Evolutionary conservation across 1,139 yeast species (phyloP), one percentile per base, ranked within the genome.

Genomic region (Arxiozyma slooffiae): DNA sequence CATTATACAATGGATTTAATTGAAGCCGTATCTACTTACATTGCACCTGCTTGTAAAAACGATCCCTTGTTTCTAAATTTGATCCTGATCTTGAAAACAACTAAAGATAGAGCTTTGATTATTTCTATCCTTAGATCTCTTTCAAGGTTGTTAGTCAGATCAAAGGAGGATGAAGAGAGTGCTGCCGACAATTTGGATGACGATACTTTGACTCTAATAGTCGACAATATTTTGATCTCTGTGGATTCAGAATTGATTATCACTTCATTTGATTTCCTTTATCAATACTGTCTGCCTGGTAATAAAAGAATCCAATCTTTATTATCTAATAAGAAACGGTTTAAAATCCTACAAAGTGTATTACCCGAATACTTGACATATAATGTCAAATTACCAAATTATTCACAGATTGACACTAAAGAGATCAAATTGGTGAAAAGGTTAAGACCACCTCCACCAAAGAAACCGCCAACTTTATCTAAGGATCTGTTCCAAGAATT

Each of bases 11-110:
- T 89, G 50, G 98, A 92, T 65, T 77, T 90, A 42, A 77, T 87
- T 50, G 98, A 92, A 64, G 82, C 92, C 2, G 78, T 89, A 46
- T 82, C 92, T 7, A 85, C 96, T 48, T 87, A 86, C 66, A 76
- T 86, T 58, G 81, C 88, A 16, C 92, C 94, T 38, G 83, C 82
- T 38, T 74, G 77, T 45, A 77, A 76, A 55, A 78, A 79, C 57
- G 90, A 85, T 64, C 77, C 77, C 11, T 70, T 81, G 52, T 82
- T 84, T 64, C 68, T 76, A 49, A 68, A 74, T 9, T 68, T 84
- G 47, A 68, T 80, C 46, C 62, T 68, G 8, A 70, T 81, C 23
- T 72, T 83, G 47, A 64, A 67, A 26, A 57, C 61, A 24, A 71
- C 80, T 8, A 72, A 73, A 48, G 92, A 85, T 62, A 78, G 85